Evolutionary conservation across 2,329 filamentous ascomycete species (phyloP).

Genomic region (Arachnopeziza araneosa): DNA sequence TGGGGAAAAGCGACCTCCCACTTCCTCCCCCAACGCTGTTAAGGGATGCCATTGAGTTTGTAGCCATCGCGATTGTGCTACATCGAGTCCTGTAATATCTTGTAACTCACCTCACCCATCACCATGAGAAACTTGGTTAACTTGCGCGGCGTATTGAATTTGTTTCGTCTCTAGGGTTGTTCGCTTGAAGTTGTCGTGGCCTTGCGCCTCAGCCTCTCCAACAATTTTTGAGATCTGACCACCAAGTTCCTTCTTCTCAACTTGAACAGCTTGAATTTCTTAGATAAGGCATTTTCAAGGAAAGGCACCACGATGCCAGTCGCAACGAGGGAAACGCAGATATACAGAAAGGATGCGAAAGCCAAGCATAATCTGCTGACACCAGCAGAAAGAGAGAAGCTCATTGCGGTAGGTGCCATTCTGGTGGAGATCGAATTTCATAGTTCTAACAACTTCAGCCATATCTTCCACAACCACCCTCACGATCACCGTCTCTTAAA

Average conservation of each 20-base stretch:
- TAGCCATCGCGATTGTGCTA: slow-evolving; percentile 9
- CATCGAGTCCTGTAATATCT: slow-evolving; percentile 17
- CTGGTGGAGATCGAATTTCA: not conserved
- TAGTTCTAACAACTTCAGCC: slow-evolving; percentile 24
- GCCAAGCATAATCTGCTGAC: slow-evolving; percentile 37
- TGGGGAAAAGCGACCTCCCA: slow-evolving; percentile 57
- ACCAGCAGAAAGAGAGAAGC: slow-evolving; percentile 39
- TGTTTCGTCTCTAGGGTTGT: not conserved
- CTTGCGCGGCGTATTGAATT: not conserved
- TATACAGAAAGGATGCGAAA: slow-evolving; percentile 43
- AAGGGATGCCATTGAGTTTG: slow-evolving; percentile 24
- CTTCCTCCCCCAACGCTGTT: slow-evolving; percentile 21
- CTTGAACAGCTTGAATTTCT: not conserved
- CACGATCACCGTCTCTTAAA: slow-evolving; percentile 15
- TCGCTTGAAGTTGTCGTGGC: slow-evolving; percentile 13
- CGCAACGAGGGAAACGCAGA: slow-evolving; percentile 32
- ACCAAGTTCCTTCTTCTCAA: not conserved
- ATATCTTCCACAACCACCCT: slow-evolving; percentile 29
- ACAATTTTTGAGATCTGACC: slow-evolving; percentile 5
- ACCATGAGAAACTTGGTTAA: not conserved
- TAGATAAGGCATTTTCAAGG: not conserved
- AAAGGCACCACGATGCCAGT: slow-evolving; percentile 19
- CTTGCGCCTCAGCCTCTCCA: slow-evolving; percentile 15
- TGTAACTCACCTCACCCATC: not conserved
- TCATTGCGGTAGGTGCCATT: slow-evolving; percentile 37